Evolutionary conservation across 2,329 filamentous ascomycete species (phyloP).

Genomic region (Tolypocladium endophyticum): DNA sequence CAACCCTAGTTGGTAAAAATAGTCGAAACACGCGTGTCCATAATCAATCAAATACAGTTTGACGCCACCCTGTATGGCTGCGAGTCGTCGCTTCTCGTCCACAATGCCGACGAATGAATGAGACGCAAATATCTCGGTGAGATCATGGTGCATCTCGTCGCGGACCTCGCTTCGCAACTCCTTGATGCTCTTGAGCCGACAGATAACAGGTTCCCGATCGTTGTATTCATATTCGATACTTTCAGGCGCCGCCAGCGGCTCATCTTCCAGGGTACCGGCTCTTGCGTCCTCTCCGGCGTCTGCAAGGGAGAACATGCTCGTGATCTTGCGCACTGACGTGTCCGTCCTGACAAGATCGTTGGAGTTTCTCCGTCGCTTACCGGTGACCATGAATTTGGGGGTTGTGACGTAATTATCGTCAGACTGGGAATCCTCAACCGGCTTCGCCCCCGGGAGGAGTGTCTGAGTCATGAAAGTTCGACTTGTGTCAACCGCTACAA

Average conservation of each 20-base stretch:
- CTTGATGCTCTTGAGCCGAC: conserved; percentile 75
- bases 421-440: conserved; percentile 11
- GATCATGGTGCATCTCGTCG: conserved; percentile 68
- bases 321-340: conserved; percentile 83
- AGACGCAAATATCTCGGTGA: conserved; percentile 77
- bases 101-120: conserved; percentile 93
- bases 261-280: conserved; percentile 14
- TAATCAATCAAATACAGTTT: conserved; percentile 92
- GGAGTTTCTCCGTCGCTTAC: conserved; percentile 30
- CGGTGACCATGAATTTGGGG: conserved; percentile 23
- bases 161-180: conserved; percentile 73
- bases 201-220: conserved; percentile 58
- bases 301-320: conserved; percentile 72
- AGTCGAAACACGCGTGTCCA: conserved; percentile 74
- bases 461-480: conserved; percentile 92
- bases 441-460: conserved; percentile 58
- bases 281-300: conserved; percentile 17
- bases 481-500: conserved; percentile 85
- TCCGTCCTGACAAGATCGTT: conserved; percentile 90
- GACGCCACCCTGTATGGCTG: conserved; percentile 86
- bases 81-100: conserved; percentile 75
- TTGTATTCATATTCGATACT: conserved; percentile 60
- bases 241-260: conserved; percentile 28
- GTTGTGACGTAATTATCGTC: conserved; percentile 16
- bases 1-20: conserved; percentile 90